Base-by-base conservation (phyloP, 352 stramenopile species). In the Globisporangium nodosum region DNA sequence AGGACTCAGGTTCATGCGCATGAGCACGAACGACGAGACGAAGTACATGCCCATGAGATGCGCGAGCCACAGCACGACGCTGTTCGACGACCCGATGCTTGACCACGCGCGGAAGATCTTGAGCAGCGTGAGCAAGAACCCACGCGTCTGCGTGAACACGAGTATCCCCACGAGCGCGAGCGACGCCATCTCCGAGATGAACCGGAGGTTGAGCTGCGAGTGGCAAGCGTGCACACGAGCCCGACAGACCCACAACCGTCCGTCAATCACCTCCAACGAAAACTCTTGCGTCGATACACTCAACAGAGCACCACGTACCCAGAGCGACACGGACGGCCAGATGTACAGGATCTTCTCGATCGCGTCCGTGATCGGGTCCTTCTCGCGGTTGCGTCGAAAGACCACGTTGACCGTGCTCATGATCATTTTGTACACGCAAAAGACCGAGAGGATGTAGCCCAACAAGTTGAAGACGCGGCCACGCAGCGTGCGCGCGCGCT, bases 31-130 rank as follows among this genome's bases (percentile, higher is more conserved):
- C 3, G 84, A 90, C 33, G 84, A 94, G 37, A 94, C 77, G 60
- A 94, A 94, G 66, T 94, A 94, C 81, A 90, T 94, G 15, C 84
- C 84, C 84, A 90, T 94, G 45, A 94, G 71, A 40, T 94, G 79
- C 16, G 84, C 84, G 31, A 94, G 69, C 78, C 74, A 91, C 3
- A 94, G 71, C 42, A 90, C 84, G 61, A 92, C 80, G 52, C 81
- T 90, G 58, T 92, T 92, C 39, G 81, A 90, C 3, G 81, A 92
- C 20, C 90, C 81, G 47, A 79, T 92, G 63, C 75, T 90, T 6
- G 84, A 94, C 65, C 85, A 94, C 0, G 75, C 70, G 39, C 81
- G 81, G 60, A 94, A 94, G 42, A 90, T 80, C 65, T 93, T 88
- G 45, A 89, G 63, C 45, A 89, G 63, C 18, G 78, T 90, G 33